phyloP scores from a whole-genome alignment of 75 land plant genomes.

The Pinus albicaulis region DNA sequence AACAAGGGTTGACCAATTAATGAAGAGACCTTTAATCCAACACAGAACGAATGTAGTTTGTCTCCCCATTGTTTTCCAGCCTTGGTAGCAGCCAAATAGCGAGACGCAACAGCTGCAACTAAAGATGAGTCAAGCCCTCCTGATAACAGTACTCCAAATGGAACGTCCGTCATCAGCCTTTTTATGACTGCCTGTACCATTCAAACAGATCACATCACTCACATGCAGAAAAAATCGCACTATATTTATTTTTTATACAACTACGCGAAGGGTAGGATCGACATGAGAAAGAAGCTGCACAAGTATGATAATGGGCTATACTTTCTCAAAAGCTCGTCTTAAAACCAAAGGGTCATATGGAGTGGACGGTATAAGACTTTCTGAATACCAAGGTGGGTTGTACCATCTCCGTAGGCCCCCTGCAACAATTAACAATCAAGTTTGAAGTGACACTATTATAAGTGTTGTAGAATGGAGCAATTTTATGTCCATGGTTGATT shows the following conservation, averaged over 20 bases:
- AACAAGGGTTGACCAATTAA: background rate
- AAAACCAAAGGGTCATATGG: conserved; percentile 69
- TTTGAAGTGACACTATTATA: no score
- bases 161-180: conserved; percentile 98
- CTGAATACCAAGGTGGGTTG: conserved; percentile 84
- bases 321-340: conserved; percentile 79
- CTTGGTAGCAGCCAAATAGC: conserved; percentile 67
- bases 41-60: conserved; percentile 92
- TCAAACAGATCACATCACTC: no score
- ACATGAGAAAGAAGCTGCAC: no score
- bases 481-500: no score
- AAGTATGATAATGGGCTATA: background rate
- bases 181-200: conserved; percentile 76
- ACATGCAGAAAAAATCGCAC: no score
- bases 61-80: conserved; percentile 85
- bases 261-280: no score
- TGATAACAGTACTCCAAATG: conserved; percentile 94
- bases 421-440: conserved; percentile 18
- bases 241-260: no score
- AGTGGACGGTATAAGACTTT: conserved; percentile 47
- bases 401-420: conserved; percentile 80
- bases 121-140: conserved; percentile 96
- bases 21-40: conserved; percentile 76
- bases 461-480: no score
- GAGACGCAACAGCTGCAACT: conserved; percentile 10